Percentiles rank a stretch among this genome's conserved stretches.
These are phyloP conservation scores for Themeda triandra DNA, from an alignment of 176 grass and related monocot genomes.

Conservation along the genomic window DNA sequence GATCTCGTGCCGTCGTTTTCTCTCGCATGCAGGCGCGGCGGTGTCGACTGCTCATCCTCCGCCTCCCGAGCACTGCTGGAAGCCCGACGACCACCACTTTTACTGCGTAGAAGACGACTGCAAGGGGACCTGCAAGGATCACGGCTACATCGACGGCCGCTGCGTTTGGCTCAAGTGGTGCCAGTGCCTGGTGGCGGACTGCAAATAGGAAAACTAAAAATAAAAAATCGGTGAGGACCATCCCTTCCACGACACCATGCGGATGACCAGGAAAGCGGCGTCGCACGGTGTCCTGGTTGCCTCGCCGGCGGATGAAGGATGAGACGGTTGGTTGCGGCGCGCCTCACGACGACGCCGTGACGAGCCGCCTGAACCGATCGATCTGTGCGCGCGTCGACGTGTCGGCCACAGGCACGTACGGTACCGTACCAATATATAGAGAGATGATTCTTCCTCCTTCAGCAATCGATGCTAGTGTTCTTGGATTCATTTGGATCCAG, in stretches of 20 bases:
- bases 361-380: neutral
- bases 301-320: neutral
- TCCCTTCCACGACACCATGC: too few relatives aligned
- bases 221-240: too few relatives aligned
- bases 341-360: neutral
- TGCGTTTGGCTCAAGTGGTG: neutral
- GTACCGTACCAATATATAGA: neutral
- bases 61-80: neutral
- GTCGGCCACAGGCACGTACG: neutral
- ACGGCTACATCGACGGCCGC: conserved; percentile 3
- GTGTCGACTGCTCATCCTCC: neutral
- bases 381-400: neutral
- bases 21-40: conserved; percentile 2
- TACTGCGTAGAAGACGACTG: neutral
- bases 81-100: conserved; percentile 1
- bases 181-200: neutral
- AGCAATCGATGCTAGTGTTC: neutral
- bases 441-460: neutral
- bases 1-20: neutral
- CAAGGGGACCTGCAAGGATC: neutral
- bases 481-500: neutral
- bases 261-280: too few relatives aligned
- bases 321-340: neutral
- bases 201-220: neutral
- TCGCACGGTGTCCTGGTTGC: neutral